Evolutionary conservation across 1,284 basidiomycete species (phyloP), one percentile per base, ranked within the genome.

Genomic region (Trametes pubescens): DNA sequence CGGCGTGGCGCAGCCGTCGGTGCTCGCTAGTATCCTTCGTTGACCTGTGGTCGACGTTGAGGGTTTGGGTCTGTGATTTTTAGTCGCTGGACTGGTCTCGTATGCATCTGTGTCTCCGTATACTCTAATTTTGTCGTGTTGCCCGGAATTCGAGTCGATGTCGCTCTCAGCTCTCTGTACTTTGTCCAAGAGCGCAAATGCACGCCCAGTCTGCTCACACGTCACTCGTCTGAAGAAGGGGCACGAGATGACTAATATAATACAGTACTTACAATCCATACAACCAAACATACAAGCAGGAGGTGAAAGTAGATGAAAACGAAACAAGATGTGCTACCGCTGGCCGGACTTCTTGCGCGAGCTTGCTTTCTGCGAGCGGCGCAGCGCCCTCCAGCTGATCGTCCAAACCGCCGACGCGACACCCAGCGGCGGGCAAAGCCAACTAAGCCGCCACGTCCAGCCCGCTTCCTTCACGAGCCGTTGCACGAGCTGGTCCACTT

Each of bases 371-470:
- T 44, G 53, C 22, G 61, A 57, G 48, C 68, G 72, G 62, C 69
- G 71, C 22, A 78, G 53, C 10, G 70, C 64, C 46, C 72, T 75
- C 76, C 76, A 77, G 8, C 69, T 43, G 16, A 80, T 59, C n/a
- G 71, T 76, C 72, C 72, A 76, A 9, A 69, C 29, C 2, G 80
- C 84, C 1, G 77, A 78, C 2, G 82, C 38, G 4, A 89, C 40
- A 1, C 92, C 94, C 18, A 88, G 73, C 0, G 94, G 95, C 1
- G 96, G 96, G 14, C 93, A 65, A 18, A 98, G 69, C 94, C 96
- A 98, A 69, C 86, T 89, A 6, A 95, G 32, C 48, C 87, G 76
- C 86, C 89, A 94, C 55, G 83, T 73, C 82, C 87, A 89, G 40
- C 91, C 85, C 4, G 82, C 80, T 21, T 84, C 78, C 59, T 77